Evolutionary conservation across 2,329 filamentous ascomycete genomes (phyloP).

Genomic region (Botryotinia convoluta): DNA sequence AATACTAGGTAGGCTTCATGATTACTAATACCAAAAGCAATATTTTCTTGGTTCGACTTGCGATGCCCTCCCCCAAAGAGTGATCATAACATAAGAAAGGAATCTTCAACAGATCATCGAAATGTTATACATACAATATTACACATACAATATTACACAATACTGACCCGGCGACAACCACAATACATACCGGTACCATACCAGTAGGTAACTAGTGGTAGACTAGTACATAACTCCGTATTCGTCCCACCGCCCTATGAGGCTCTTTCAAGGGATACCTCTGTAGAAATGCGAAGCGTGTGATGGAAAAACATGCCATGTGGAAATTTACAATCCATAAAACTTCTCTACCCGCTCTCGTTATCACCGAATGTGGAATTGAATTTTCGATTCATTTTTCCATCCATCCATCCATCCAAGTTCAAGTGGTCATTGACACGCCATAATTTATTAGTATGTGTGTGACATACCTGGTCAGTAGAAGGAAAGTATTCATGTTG

Average conservation of each 20-base stretch:
- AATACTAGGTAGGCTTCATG: not conserved
- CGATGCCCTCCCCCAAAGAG: not conserved
- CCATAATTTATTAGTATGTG: not conserved
- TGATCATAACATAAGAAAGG: too few relatives aligned
- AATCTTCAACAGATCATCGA: not conserved
- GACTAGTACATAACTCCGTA: not conserved
- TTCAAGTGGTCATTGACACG: not conserved
- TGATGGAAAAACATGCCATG: constrained; percentile 1
- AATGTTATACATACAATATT: not conserved
- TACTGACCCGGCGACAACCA: not conserved
- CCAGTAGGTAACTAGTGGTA: not conserved
- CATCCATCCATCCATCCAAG: not conserved
- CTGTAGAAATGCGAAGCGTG: not conserved
- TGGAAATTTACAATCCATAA: not conserved
- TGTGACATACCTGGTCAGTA: not conserved
- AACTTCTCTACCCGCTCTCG: not conserved
- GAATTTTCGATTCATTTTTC: not conserved
- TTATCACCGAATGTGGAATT: not conserved
- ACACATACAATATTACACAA: not conserved
- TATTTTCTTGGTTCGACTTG: not conserved
- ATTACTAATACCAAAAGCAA: not conserved
- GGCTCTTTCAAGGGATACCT: constrained; percentile 1
- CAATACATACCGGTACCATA: not conserved
- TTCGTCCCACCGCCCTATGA: not conserved
- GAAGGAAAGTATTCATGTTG: not conserved